phyloP scores from a whole-genome alignment of 306 rosid species.

The Urtica urens region DNA sequence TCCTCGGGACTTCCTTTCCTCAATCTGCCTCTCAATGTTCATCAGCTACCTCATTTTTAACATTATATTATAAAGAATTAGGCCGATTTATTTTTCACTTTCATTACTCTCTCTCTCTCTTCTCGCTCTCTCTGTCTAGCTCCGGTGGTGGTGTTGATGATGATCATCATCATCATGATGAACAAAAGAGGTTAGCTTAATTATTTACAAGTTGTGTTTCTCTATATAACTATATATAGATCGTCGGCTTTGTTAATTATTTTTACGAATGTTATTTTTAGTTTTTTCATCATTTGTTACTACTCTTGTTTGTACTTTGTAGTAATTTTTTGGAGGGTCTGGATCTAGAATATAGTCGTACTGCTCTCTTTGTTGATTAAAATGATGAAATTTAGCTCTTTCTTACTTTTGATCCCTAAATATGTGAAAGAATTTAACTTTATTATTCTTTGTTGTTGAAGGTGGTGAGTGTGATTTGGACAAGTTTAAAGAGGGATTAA shows the following conservation, averaged over 20 bases:
- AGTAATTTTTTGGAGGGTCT: constrained; percentile 9
- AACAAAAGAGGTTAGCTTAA: constrained; percentile 27
- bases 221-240: background rate
- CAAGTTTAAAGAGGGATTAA: background rate
- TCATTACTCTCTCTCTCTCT: background rate
- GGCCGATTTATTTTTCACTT: constrained; percentile 14
- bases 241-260: constrained; percentile 4
- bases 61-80: background rate
- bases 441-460: constrained; percentile 1
- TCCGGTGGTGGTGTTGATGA: background rate
- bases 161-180: background rate
- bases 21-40: constrained; percentile 73
- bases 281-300: background rate
- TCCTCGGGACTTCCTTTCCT: constrained; percentile 68
- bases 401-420: too few species aligned
- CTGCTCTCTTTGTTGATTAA: background rate
- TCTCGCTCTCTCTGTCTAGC: background rate
- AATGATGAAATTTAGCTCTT: background rate
- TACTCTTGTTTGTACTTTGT: constrained; percentile 5
- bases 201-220: constrained; percentile 17
- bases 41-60: constrained; percentile 40
- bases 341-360: constrained; percentile 4
- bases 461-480: background rate
- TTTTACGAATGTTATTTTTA: background rate
- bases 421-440: too few species aligned